These are phyloP conservation scores for Exsudoporus frostii DNA, from an alignment of 768 basidiomycete genomes.

Conservation along the genomic window DNA sequence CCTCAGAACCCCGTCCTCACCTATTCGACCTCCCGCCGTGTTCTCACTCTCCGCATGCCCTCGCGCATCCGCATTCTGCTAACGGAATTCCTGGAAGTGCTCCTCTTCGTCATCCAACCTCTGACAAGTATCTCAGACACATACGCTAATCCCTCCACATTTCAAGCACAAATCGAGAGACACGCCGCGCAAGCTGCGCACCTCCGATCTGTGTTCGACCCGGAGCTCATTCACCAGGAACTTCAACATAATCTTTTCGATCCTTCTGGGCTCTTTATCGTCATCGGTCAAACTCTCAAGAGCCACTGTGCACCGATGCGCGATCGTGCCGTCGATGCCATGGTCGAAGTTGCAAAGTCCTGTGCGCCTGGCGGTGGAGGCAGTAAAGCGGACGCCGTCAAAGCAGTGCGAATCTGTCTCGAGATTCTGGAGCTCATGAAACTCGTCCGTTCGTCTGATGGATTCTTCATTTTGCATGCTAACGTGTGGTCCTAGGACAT, in stretches of 20 bases:
- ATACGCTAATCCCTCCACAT: conserved; percentile 55
- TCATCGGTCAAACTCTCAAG: conserved; percentile 80
- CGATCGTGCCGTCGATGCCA: conserved; percentile 76
- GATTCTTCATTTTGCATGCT: conserved; percentile 14
- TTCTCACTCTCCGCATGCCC: conserved; percentile 63
- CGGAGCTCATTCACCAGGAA: conserved; percentile 78
- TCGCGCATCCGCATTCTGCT: conserved; percentile 71
- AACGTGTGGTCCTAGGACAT: conserved; percentile 64
- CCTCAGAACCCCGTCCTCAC: conserved; percentile 41
- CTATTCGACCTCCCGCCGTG: conserved; percentile 41
- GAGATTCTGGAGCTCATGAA: conserved; percentile 96
- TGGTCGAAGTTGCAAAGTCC: conserved; percentile 68
- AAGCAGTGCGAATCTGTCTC: conserved; percentile 77
- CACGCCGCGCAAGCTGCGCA: conserved; percentile 62
- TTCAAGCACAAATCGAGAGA: conserved; percentile 58
- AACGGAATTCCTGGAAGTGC: conserved; percentile 73
- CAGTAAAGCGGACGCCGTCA: conserved; percentile 61
- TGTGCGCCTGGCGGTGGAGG: conserved; percentile 55
- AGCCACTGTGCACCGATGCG: conserved; percentile 93
- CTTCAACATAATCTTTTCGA: conserved; percentile 75
- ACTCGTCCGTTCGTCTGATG: conserved; percentile 55
- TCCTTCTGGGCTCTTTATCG: conserved; percentile 70
- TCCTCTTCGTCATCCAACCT: conserved; percentile 82
- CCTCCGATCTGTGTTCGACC: conserved; percentile 77
- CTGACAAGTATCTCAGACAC: conserved; percentile 59